Evolutionary conservation across 345 rosid genomes (phyloP).

Genomic region (Hibiscus mutabilis): DNA sequence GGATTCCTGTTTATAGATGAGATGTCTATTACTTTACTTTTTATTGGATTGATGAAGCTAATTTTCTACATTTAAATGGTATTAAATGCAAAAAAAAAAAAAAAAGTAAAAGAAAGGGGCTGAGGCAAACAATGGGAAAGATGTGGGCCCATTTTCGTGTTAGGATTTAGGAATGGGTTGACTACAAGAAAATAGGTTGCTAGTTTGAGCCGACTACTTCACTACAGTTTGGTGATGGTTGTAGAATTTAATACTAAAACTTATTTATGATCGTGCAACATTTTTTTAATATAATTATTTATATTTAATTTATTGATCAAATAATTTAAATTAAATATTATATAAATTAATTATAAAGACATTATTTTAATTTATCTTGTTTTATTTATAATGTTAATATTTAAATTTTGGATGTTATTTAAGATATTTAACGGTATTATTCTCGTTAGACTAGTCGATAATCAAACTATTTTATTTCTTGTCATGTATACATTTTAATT

Average conservation of each 20-base stretch:
- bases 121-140: conserved; percentile 34
- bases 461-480: no score
- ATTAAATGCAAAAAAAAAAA: neutral
- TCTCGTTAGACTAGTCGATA: no score
- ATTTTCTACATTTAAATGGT: neutral
- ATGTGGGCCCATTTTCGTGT: conserved; percentile 39
- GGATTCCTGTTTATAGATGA: conserved; percentile 17
- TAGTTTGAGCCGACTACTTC: conserved; percentile 24
- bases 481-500: no score
- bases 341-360: no score
- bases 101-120: conserved; percentile 10
- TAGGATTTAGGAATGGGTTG: conserved; percentile 32
- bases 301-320: no score
- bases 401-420: no score
- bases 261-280: neutral
- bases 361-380: no score
- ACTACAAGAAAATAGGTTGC: conserved; percentile 27
- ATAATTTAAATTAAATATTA: no score
- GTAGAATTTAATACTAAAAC: neutral
- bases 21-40: conserved; percentile 17
- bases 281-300: no score
- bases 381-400: no score
- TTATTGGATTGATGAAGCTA: neutral
- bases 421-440: no score
- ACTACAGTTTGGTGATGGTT: conserved; percentile 16